phyloP scores from a whole-genome alignment of 371 early-diverging fungal genomes.

The Lichtheimia ornata region DNA sequence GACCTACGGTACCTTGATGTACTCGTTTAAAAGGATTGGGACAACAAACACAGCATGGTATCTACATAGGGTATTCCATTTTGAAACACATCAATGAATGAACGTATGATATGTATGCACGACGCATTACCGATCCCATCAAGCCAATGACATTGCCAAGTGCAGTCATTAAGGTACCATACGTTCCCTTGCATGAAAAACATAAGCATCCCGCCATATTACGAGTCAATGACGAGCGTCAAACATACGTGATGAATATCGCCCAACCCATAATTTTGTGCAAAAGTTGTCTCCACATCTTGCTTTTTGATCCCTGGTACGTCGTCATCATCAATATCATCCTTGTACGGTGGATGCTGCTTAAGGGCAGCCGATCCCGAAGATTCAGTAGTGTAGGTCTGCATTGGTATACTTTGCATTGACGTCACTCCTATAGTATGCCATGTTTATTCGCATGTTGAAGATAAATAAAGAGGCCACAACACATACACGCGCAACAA shows the following conservation, averaged over 20 bases:
- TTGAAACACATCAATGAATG: too few species aligned
- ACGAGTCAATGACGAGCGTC: too few species aligned
- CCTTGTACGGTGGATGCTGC: background rate
- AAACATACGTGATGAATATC: slow-evolving; percentile 25
- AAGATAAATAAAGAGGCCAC: too few species aligned
- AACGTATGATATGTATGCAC: background rate
- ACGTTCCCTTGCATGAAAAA: slow-evolving; percentile 30
- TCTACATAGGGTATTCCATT: slow-evolving; percentile 9
- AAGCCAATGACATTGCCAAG: slow-evolving; percentile 45
- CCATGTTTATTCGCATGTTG: too few species aligned
- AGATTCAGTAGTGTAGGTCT: too few species aligned
- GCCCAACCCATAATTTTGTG: slow-evolving; percentile 28
- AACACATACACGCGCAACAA: too few species aligned
- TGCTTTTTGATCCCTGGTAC: slow-evolving; percentile 25
- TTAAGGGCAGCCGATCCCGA: too few species aligned
- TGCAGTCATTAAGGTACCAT: slow-evolving; percentile 49
- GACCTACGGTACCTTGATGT: slow-evolving; percentile 69
- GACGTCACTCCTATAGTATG: too few species aligned
- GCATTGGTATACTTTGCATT: too few species aligned
- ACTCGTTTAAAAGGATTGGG: slow-evolving; percentile 80
- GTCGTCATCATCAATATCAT: slow-evolving; percentile 16
- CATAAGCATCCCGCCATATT: too few species aligned
- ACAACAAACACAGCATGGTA: slow-evolving; percentile 59
- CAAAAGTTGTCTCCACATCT: slow-evolving; percentile 36
- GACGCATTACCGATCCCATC: slow-evolving; percentile 44